Evolutionary conservation across 495 filamentous ascomycete species (phyloP).

Genomic region (Glutinoglossum americanum): DNA sequence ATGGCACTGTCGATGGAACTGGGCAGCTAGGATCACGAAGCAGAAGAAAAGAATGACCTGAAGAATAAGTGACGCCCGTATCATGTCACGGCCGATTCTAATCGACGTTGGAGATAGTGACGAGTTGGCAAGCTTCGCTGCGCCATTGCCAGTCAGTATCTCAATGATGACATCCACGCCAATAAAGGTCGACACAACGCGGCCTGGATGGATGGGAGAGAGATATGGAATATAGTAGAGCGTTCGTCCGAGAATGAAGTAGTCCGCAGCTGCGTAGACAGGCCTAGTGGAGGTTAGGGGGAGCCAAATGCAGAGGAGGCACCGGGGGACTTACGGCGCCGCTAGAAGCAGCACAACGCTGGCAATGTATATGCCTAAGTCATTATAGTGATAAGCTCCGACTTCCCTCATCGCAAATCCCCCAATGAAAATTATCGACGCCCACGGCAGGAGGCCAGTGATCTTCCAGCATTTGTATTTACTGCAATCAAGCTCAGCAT

Average conservation of each 20-base stretch:
- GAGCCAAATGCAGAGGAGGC: background rate
- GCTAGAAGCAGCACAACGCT: conserved; percentile 38
- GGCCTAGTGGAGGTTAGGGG: conserved; percentile 23
- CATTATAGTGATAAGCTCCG: conserved; percentile 34
- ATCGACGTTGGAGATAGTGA: background rate
- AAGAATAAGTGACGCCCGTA: background rate
- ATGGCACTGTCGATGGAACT: background rate
- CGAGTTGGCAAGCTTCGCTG: conserved; percentile 31
- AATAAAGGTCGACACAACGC: conserved; percentile 54
- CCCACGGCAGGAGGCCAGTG: conserved; percentile 32
- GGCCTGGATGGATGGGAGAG: conserved; percentile 55
- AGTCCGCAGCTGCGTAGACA: conserved; percentile 53
- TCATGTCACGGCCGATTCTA: too few relatives aligned
- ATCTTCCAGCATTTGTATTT: conserved; percentile 29
- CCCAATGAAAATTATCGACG: conserved; percentile 23
- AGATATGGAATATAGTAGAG: conserved; percentile 63
- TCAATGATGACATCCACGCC: conserved; percentile 41
- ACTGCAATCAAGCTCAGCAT: conserved; percentile 5
- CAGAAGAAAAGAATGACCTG: background rate
- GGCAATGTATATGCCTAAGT: conserved; percentile 34
- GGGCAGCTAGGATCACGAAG: background rate
- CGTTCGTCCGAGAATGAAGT: conserved; percentile 52
- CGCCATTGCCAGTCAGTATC: conserved; percentile 46
- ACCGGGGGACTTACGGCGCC: conserved; percentile 44
- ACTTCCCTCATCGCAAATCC: conserved; percentile 37